A percentile compares a stretch with the other conserved stretches of the same genome.
These are phyloP conservation scores for Galerina marginata DNA, from an alignment of 768 basidiomycete genomes.

Conservation along the genomic window DNA sequence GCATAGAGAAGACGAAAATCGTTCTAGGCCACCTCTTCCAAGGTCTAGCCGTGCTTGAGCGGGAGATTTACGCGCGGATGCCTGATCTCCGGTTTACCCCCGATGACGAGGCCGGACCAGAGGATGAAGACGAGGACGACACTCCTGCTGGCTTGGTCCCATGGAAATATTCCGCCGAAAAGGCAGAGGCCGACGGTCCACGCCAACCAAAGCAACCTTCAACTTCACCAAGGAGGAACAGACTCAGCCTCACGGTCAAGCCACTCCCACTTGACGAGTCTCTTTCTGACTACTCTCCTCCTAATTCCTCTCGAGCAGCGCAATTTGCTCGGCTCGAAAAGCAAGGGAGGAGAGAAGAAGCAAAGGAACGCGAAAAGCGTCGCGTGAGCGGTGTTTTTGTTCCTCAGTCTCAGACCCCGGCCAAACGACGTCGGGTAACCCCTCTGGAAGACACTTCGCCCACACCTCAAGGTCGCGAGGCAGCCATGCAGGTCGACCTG, in stretches of 20 bases:
- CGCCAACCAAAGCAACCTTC: neutral
- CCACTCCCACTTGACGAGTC: constrained; percentile 11
- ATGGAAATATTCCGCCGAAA: neutral
- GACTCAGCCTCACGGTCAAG: constrained; percentile 22
- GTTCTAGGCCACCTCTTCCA: constrained; percentile 8
- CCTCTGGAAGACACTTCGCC: constrained; percentile 7
- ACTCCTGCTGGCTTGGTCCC: constrained; percentile 12
- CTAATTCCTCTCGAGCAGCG: constrained; percentile 24
- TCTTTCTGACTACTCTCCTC: constrained; percentile 26
- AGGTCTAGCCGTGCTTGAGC: neutral
- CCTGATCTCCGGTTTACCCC: neutral
- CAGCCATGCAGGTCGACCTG: constrained; percentile 10
- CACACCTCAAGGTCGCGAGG: neutral
- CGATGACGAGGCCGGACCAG: neutral
- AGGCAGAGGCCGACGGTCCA: neutral
- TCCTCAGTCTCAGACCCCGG: constrained; percentile 15
- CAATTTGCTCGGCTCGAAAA: constrained; percentile 36
- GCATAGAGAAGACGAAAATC: constrained; percentile 15
- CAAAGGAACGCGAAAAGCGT: constrained; percentile 36
- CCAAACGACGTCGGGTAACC: neutral
- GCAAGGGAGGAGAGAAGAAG: constrained; percentile 42
- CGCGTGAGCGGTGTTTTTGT: constrained; percentile 36
- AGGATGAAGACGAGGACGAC: constrained; percentile 10
- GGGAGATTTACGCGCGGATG: constrained; percentile 1
- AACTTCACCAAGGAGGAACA: constrained; percentile 9